Evolutionary conservation across 2,329 filamentous ascomycete species (phyloP), one percentile per base, ranked within the genome.

Genomic region (Metarhizium anisopliae): DNA sequence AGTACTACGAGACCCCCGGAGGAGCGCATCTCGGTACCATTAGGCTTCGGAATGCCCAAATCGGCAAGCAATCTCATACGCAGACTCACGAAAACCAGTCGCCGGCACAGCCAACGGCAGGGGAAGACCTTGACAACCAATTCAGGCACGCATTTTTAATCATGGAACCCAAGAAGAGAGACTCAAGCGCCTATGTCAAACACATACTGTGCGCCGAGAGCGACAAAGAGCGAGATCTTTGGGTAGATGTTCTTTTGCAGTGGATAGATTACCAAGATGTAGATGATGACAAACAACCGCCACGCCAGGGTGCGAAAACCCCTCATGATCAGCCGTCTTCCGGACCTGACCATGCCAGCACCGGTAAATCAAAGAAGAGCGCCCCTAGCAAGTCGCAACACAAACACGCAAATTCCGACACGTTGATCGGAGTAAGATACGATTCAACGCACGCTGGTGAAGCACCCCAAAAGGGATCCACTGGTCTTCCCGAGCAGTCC

Each of bases 121-220:
- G 83, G 18, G 90, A 95, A 49, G 91, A 96, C 55, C 74, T 83
- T 51, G 94, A 97, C 58, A 95, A 95, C 66, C 90, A 97, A 69
- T 99, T 96, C 68, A 87, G 94, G 6, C 94, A 99, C 72, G 94
- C 94, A 0, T 99, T 99, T 73, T 77, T 97, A 50, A 89, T 99
- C 54, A 70, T 97, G 53, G 94, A 99, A 67, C 93, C 93, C 1
- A 99, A 99, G 76, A 90, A 91, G 70, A 97, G 96, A 71, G 94
- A 99, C 66, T 91, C 91, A 0, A 85, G 80, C 25, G 91, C 88
- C 62, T 81, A 93, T 54, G 90, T 96, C 29, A 89, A 93, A 61
- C 94, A 99, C 68, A 92, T 99, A 0, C 77, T 99, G 18, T 99
- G 94, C 68, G 93, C 94, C 0, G 94, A 99, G 71, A 97, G 89